These are phyloP conservation scores for Cyberlindnera galapagoensis DNA, from an alignment of 805 yeast species.

Conservation along the genomic window DNA sequence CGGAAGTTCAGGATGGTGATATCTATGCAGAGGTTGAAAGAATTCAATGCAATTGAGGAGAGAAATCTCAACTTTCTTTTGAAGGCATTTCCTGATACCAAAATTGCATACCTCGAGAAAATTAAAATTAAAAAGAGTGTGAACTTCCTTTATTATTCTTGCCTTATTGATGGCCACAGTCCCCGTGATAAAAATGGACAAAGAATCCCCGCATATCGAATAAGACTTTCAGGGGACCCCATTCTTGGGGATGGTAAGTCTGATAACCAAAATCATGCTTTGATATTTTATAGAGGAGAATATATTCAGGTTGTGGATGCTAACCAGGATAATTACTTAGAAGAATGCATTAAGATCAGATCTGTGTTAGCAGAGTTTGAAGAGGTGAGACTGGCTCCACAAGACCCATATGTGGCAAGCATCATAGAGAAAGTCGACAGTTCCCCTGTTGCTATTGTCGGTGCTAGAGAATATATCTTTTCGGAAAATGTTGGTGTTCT, in stretches of 20 bases:
- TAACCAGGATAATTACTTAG: conserved; percentile 91
- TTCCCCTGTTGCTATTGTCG: conserved; percentile 81
- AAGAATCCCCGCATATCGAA: conserved; percentile 54
- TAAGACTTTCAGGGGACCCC: conserved; percentile 88
- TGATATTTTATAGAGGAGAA: conserved; percentile 88
- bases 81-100: conserved; percentile 64
- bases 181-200: conserved; percentile 46
- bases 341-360: conserved; percentile 88
- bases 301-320: conserved; percentile 94
- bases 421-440: conserved; percentile 31
- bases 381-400: conserved; percentile 50
- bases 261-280: conserved; percentile 86
- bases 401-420: conserved; percentile 58
- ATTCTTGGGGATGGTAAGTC: conserved; percentile 95
- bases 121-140: conserved; percentile 26
- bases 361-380: conserved; percentile 88
- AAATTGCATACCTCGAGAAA: conserved; percentile 49
- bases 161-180: conserved; percentile 58
- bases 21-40: conserved; percentile 80
- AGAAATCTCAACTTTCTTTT: conserved; percentile 63
- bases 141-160: conserved; percentile 44
- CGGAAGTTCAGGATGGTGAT: conserved; percentile 77
- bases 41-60: conserved; percentile 57
- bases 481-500: conserved; percentile 88
- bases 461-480: conserved; percentile 92